Evolutionary conservation across 2,329 filamentous ascomycete genomes (phyloP).

Genomic region (Xylariales sp.): DNA sequence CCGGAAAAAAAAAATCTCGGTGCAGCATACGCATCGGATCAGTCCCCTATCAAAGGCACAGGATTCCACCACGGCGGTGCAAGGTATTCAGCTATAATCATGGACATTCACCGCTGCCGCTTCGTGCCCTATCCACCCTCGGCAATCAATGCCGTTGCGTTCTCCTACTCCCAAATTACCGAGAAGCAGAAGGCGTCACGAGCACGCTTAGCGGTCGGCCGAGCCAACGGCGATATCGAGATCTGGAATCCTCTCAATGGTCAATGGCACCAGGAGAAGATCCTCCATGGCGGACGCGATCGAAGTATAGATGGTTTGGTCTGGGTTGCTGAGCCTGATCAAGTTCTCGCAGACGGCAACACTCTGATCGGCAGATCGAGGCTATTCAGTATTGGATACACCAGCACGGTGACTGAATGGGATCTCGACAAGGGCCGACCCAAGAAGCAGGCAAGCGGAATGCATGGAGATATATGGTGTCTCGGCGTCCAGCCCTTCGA

Average conservation of each 20-base stretch:
- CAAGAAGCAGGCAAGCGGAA: constrained; percentile 79
- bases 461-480: constrained; percentile 97
- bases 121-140: constrained; percentile 91
- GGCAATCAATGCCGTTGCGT: constrained; percentile 90
- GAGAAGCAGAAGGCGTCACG: constrained; percentile 49
- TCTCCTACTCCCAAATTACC: constrained; percentile 66
- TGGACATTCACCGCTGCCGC: constrained; percentile 96
- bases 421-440: constrained; percentile 76
- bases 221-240: constrained; percentile 93
- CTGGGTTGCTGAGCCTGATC: constrained; percentile 85
- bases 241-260: constrained; percentile 89
- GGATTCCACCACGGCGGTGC: neutral
- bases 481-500: constrained; percentile 73
- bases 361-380: constrained; percentile 68
- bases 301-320: constrained; percentile 85
- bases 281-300: constrained; percentile 78
- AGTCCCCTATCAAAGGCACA: neutral
- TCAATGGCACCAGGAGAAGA: constrained; percentile 84
- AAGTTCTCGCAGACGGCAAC: constrained; percentile 59
- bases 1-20: neutral
- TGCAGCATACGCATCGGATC: too few relatives aligned
- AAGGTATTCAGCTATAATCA: constrained; percentile 28
- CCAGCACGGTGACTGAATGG: constrained; percentile 91
- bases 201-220: constrained; percentile 79
- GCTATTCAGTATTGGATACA: constrained; percentile 95